Evolutionary conservation across 2,329 filamentous ascomycete species (phyloP).

Genomic region (Tolypocladium inflatum): DNA sequence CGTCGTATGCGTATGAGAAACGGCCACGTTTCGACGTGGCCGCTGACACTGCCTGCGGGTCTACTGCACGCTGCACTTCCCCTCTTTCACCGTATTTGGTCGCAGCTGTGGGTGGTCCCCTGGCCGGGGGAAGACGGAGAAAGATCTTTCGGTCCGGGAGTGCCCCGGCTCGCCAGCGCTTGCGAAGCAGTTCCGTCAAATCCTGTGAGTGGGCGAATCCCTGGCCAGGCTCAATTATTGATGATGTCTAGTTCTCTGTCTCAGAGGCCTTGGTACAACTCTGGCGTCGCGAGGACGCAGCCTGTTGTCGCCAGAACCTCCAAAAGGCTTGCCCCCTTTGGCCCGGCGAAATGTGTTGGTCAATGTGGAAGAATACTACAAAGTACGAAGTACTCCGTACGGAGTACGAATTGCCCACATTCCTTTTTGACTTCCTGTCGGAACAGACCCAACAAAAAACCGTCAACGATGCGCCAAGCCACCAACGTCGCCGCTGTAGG

Average conservation of each 20-base stretch:
- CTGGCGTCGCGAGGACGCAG: background rate
- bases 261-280: background rate
- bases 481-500: background rate
- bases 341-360: background rate
- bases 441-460: no score
- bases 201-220: background rate
- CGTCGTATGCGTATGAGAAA: conserved; percentile 13
- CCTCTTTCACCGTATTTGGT: background rate
- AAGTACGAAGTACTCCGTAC: no score
- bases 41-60: conserved; percentile 1
- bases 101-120: background rate
- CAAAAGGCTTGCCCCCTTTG: background rate
- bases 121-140: background rate
- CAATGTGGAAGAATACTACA: no score
- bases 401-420: background rate
- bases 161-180: background rate
- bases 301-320: background rate
- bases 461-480: background rate
- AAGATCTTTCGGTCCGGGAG: background rate
- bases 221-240: background rate
- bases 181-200: background rate
- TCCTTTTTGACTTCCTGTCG: no score
- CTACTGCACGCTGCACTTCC: conserved; percentile 7
- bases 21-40: conserved; percentile 16
- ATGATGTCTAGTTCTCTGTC: background rate